Evolutionary conservation across 106 monocot genomes (phyloP), one percentile per base, ranked within the genome.

Genomic region (Amphibolis antarctica): DNA sequence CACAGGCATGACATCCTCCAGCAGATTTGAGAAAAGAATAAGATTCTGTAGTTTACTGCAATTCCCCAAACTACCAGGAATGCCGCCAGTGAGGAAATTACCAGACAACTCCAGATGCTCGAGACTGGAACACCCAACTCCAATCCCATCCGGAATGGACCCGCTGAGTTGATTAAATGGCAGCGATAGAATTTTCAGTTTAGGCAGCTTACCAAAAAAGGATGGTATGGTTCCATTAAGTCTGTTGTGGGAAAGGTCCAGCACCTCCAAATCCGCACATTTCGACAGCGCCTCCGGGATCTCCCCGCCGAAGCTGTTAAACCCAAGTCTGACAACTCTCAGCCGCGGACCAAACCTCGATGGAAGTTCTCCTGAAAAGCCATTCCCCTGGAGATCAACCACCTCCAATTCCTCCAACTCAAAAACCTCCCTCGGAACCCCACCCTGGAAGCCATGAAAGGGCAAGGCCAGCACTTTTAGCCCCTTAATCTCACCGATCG

Each of bases 181-280:
- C 22, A 86, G 69, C 22, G 46, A 11, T 30, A 86, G 27, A 26
- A 29, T 28, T 50, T 58, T 81, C 53, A 92, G 30, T 20, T 75
- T 81, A 7, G 56, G 7, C 13, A 84, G 64, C 42, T 44, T 20
- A 25, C 71, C 74, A n/a, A 86, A 57, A 58, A 67, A 75, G 1
- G 13, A 12, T 4, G 85, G 82, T 31, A 88, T 50, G 9, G 70
- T 46, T 3, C 88, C 88, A 22, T 68, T 76, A 25, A 94, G 56
- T 42, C 59, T 21, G 73, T 94, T 89, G 44, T 75, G 64, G 3
- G 83, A 85, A 23, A 94, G 69, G 61, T 89, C 81, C 17, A 94
- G 55, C 30, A 59, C 71, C 63, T 79, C 73, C 59, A 94, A 77
- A 46, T 45, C 59, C 2, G 42, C 53, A 53, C 79, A 81, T 7